These are phyloP conservation scores for Trypanosoma grayi DNA, from an alignment of 208 protist species.

Conservation along the genomic window DNA sequence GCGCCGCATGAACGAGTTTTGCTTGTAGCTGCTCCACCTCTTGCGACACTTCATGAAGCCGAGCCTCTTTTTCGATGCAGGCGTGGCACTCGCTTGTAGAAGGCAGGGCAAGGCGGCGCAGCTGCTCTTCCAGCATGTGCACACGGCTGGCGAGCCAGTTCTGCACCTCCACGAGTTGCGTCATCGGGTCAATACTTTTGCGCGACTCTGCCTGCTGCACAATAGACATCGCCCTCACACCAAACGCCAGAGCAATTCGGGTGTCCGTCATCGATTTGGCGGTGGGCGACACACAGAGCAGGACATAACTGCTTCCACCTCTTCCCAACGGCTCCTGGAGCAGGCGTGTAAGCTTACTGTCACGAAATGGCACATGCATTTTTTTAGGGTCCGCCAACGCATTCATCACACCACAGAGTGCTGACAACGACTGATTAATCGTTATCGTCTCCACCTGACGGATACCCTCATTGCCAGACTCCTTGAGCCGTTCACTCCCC, in stretches of 20 bases:
- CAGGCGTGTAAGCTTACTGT: constrained; percentile 93
- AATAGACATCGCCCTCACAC: constrained; percentile 10
- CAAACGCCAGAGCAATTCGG: constrained; percentile 5
- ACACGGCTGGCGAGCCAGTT: constrained; percentile 8
- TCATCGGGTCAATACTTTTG: background rate
- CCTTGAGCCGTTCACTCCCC: constrained; percentile 84
- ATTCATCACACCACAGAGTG: constrained; percentile 91
- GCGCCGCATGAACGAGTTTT: background rate
- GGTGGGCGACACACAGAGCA: constrained; percentile 6
- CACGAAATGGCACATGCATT: constrained; percentile 91
- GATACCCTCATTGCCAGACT: constrained; percentile 86
- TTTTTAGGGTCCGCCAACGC: constrained; percentile 90
- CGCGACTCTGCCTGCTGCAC: background rate
- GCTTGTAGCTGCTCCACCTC: background rate
- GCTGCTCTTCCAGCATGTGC: constrained; percentile 4
- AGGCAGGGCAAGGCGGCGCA: background rate
- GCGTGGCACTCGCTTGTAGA: background rate
- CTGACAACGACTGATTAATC: constrained; percentile 95
- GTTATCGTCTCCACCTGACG: constrained; percentile 89
- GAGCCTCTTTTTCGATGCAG: constrained; percentile 5
- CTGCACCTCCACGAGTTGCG: constrained; percentile 4
- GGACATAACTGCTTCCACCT: constrained; percentile 1
- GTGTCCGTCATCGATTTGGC: background rate
- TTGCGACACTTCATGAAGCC: background rate
- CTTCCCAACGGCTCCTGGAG: constrained; percentile 85